Conservation (phyloP, 2,329 filamentous ascomycete species). For the Colletotrichum orbiculare region DNA sequence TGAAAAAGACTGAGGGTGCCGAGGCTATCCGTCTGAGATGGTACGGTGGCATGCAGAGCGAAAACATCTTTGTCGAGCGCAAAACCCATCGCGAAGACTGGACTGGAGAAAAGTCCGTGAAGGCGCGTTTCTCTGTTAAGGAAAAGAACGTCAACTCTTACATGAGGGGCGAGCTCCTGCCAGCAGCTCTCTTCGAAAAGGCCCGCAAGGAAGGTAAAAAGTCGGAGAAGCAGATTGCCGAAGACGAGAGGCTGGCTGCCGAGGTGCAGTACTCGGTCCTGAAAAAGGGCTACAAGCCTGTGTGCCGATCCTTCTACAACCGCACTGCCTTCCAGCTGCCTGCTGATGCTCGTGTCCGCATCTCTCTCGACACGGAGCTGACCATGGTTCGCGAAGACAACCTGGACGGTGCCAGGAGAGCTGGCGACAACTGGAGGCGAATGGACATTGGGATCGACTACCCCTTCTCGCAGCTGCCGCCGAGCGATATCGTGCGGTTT, state of each 20-base stretch:
- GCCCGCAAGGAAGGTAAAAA: constrained; percentile 96
- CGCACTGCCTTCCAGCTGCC: constrained; percentile 97
- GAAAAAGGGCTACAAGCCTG: constrained; percentile 86
- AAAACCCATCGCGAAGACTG: constrained; percentile 99
- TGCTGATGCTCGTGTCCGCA: constrained; percentile 93
- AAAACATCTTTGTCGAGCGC: constrained; percentile 95
- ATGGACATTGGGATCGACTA: constrained; percentile 98
- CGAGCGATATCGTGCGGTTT: constrained; percentile 88
- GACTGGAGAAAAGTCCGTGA: constrained; percentile 99
- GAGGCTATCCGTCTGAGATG: constrained; percentile 96
- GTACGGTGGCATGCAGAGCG: constrained; percentile 96
- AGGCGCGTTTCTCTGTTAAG: constrained; percentile 93
- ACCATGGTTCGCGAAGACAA: constrained; percentile 97
- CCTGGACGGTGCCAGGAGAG: constrained; percentile 79
- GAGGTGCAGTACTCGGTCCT: constrained; percentile 96
- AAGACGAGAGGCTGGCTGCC: constrained; percentile 87
- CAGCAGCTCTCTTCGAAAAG: constrained; percentile 94
- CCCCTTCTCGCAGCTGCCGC: constrained; percentile 88
- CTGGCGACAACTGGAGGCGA: constrained; percentile 92
- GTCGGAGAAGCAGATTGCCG: constrained; percentile 87
- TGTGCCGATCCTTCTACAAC: constrained; percentile 97
- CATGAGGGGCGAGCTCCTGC: constrained; percentile 84
- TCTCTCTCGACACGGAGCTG: constrained; percentile 95
- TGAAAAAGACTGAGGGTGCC: constrained; percentile 98
- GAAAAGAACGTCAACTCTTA: constrained; percentile 98